phyloP scores from a whole-genome alignment of 805 yeast genomes.

The Ogataea methylovora region DNA sequence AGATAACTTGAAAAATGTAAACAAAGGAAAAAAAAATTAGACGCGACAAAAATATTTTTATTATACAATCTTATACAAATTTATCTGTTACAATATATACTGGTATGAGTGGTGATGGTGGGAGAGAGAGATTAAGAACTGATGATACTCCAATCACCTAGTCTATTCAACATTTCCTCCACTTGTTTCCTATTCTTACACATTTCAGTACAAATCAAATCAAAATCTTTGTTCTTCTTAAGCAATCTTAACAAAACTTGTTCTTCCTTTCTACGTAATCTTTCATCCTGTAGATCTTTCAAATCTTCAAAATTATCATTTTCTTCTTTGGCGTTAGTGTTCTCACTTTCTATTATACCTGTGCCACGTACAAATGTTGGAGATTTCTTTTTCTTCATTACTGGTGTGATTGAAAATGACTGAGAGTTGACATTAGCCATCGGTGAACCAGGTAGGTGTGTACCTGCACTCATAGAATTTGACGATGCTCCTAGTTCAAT shows the following conservation, averaged over 20 bases:
- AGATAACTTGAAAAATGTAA: too few species aligned
- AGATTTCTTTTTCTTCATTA: conserved; percentile 1
- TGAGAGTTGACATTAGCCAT: background rate
- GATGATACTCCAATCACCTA: conserved; percentile 43
- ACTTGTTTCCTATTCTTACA: conserved; percentile 48
- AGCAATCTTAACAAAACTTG: conserved; percentile 35
- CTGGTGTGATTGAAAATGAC: background rate
- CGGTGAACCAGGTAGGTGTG: background rate
- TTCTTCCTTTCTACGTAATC: conserved; percentile 22
- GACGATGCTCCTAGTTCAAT: conserved; percentile 25
- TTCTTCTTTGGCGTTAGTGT: conserved; percentile 12
- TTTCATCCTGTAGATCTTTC: conserved; percentile 12
- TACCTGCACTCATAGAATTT: background rate
- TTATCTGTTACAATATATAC: too few species aligned
- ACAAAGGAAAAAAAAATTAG: too few species aligned
- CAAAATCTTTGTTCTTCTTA: conserved; percentile 48
- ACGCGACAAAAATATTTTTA: too few species aligned
- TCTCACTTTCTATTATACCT: conserved; percentile 5
- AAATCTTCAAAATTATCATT: conserved; percentile 17
- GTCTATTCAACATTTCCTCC: conserved; percentile 34
- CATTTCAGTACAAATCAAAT: conserved; percentile 64
- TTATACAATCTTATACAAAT: too few species aligned
- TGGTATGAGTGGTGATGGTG: too few species aligned
- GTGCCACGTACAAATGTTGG: conserved; percentile 3
- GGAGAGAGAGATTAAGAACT: too few species aligned